phyloP scores from a whole-genome alignment of 805 yeast species.

The Priceomyces melissophilus region DNA sequence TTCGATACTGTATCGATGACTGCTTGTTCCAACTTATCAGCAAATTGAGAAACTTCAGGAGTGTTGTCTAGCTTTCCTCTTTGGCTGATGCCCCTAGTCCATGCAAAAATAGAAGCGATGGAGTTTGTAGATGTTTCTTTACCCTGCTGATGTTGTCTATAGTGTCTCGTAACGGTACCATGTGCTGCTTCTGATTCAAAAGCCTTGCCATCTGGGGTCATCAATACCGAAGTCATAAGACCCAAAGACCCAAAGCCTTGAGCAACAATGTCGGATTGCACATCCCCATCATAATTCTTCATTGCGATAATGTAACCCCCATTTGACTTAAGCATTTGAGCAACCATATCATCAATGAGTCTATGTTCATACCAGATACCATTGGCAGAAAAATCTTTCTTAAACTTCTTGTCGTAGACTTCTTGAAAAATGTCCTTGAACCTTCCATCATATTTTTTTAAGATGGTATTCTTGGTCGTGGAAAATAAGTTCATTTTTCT shows the following conservation, averaged over 20 bases:
- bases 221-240: slow-evolving; percentile 93
- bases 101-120: slow-evolving; percentile 94
- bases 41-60: slow-evolving; percentile 81
- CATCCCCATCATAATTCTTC: slow-evolving; percentile 98
- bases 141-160: slow-evolving; percentile 93
- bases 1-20: slow-evolving; percentile 79
- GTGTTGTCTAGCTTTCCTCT: slow-evolving; percentile 88
- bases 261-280: slow-evolving; percentile 93
- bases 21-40: slow-evolving; percentile 73
- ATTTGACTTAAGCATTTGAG: slow-evolving; percentile 93
- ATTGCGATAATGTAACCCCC: slow-evolving; percentile 95
- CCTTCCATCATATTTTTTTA: slow-evolving; percentile 91
- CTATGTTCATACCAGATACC: slow-evolving; percentile 98
- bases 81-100: slow-evolving; percentile 92
- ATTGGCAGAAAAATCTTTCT: slow-evolving; percentile 62
- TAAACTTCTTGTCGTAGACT: slow-evolving; percentile 69
- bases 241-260: slow-evolving; percentile 98
- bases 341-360: slow-evolving; percentile 97
- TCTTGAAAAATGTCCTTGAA: slow-evolving; percentile 91
- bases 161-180: slow-evolving; percentile 97
- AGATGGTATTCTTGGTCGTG: slow-evolving; percentile 91
- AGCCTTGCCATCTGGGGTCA: slow-evolving; percentile 95
- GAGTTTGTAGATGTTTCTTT: slow-evolving; percentile 97
- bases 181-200: slow-evolving; percentile 99
- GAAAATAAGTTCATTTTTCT: slow-evolving; percentile 77